Evolutionary conservation across 352 stramenopile species (phyloP).

Genomic region (Albugo candida): DNA sequence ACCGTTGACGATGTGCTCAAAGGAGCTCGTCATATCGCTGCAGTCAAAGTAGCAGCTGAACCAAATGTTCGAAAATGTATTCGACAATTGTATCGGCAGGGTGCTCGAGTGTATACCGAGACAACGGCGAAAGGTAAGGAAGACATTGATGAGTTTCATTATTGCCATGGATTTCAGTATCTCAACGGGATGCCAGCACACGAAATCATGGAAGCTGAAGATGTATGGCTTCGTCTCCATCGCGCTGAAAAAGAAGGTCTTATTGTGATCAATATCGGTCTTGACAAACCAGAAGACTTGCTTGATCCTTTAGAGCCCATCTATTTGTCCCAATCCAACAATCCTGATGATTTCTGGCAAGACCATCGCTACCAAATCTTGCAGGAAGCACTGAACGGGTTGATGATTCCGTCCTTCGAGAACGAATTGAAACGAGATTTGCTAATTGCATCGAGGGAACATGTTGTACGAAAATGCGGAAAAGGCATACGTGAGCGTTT

Average conservation of each 20-base stretch:
- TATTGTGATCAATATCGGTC: conserved; percentile 49
- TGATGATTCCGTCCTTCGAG: conserved; percentile 72
- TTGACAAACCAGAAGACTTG: conserved; percentile 65
- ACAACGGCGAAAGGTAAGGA: conserved; percentile 62
- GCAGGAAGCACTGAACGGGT: conserved; percentile 63
- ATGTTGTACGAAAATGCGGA: conserved; percentile 59
- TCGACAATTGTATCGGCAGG: conserved; percentile 64
- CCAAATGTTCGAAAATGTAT: conserved; percentile 72
- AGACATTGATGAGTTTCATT: conserved; percentile 81
- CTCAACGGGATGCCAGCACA: conserved; percentile 67
- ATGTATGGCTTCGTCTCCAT: conserved; percentile 57
- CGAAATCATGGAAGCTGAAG: conserved; percentile 47
- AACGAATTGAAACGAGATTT: conserved; percentile 72
- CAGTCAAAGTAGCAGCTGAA: conserved; percentile 65
- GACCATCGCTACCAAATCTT: conserved; percentile 67
- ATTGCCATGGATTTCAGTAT: conserved; percentile 72
- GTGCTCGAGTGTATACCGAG: conserved; percentile 53
- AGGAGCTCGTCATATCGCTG: conserved; percentile 70
- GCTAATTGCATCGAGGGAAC: conserved; percentile 40
- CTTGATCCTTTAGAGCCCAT: conserved; percentile 65
- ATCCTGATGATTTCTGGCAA: conserved; percentile 69
- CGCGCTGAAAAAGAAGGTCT: conserved; percentile 75
- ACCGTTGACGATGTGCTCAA: conserved; percentile 77
- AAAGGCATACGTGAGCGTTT: conserved; percentile 41
- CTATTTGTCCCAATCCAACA: conserved; percentile 27